Evolutionary conservation across 768 basidiomycete genomes (phyloP).

Genomic region (Lactifluus piperatus): DNA sequence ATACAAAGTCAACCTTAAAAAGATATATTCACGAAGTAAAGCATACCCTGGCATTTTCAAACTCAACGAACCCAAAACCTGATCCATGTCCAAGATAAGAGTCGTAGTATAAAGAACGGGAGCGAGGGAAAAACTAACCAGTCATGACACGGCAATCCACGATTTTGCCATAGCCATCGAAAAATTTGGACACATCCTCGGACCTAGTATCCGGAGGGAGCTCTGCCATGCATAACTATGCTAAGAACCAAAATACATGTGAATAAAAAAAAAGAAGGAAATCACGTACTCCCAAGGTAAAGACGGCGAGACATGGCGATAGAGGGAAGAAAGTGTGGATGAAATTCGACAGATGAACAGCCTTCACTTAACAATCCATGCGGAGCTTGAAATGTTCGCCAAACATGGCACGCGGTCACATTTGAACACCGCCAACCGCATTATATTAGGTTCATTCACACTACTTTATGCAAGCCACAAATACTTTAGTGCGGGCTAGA

Average conservation of each 20-base stretch:
- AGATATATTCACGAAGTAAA: background rate
- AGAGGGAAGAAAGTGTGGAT: conserved; percentile 6
- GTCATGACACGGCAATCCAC: conserved; percentile 93
- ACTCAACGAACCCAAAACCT: conserved; percentile 98
- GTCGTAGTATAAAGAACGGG: background rate
- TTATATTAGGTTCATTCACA: background rate
- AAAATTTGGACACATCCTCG: conserved; percentile 81
- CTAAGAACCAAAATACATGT: background rate
- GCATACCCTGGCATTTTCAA: conserved; percentile 71
- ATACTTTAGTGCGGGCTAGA: background rate
- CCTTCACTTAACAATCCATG: conserved; percentile 2
- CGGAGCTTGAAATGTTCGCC: conserved; percentile 11
- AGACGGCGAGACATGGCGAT: conserved; percentile 73
- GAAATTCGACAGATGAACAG: background rate
- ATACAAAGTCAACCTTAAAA: conserved; percentile 11
- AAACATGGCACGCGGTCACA: conserved; percentile 15
- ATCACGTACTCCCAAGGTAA: conserved; percentile 69
- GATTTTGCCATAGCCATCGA: conserved; percentile 84
- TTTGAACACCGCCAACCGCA: background rate
- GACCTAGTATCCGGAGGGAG: conserved; percentile 77
- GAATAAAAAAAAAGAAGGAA: conserved; percentile 8
- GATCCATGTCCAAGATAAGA: background rate
- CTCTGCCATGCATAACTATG: conserved; percentile 35
- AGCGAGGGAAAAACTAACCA: conserved; percentile 39
- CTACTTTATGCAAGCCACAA: background rate